Conservation (phyloP, 192 early-diverging fungal species). For the Umbelopsis vinacea region DNA sequence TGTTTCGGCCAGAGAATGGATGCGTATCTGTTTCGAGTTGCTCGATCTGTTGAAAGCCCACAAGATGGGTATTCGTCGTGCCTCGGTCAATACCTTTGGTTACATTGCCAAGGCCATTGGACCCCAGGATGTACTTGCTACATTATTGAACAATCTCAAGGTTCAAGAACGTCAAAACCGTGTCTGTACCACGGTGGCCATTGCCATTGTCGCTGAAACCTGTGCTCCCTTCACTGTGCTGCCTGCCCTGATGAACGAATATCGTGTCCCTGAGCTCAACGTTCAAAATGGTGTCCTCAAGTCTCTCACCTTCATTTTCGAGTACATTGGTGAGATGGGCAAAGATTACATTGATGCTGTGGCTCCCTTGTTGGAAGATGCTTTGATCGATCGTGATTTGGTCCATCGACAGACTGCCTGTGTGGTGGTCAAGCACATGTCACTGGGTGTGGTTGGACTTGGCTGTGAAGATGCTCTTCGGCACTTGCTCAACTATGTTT, state of each 20-base stretch:
- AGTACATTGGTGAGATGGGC: conserved; percentile 98
- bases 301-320: conserved; percentile 93
- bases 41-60: conserved; percentile 97
- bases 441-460: conserved; percentile 90
- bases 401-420: conserved; percentile 99
- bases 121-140: conserved; percentile 98
- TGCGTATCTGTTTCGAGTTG: conserved; percentile 98
- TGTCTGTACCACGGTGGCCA: conserved; percentile 99
- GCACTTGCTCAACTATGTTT: conserved; percentile 94
- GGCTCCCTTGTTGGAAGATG: conserved; percentile 94
- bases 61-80: conserved; percentile 93
- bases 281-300: conserved; percentile 99
- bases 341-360: conserved; percentile 99
- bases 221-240: conserved; percentile 98
- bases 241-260: conserved; percentile 99
- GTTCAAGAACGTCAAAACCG: conserved; percentile 99
- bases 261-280: conserved; percentile 98
- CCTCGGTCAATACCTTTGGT: conserved; percentile 98
- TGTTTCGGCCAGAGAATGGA: conserved; percentile 98
- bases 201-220: conserved; percentile 84
- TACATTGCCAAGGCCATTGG: conserved; percentile 99
- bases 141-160: conserved; percentile 95
- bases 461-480: conserved; percentile 93
- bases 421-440: conserved; percentile 93
- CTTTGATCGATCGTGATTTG: conserved; percentile 95